phyloP scores from a whole-genome alignment of 768 basidiomycete species.

The Russula compacta region DNA sequence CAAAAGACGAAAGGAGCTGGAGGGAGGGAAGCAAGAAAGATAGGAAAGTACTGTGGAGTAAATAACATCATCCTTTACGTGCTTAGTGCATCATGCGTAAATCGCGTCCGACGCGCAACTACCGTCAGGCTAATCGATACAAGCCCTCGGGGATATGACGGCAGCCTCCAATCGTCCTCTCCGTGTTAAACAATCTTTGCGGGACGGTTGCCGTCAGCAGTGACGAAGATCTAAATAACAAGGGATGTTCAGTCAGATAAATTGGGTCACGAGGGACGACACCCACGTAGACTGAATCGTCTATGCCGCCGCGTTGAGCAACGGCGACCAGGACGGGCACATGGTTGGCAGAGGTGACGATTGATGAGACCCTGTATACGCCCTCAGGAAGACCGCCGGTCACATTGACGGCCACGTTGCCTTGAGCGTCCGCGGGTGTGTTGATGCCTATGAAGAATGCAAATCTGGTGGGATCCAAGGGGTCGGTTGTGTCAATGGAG shows the following conservation, averaged over 20 bases:
- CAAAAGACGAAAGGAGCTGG: no score
- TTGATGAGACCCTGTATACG: conserved; percentile 49
- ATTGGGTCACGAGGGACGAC: background rate
- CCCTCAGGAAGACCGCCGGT: conserved; percentile 48
- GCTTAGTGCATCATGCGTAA: no score
- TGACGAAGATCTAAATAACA: background rate
- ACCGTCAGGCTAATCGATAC: no score
- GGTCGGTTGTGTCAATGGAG: conserved; percentile 34
- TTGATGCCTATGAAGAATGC: conserved; percentile 58
- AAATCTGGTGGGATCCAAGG: conserved; percentile 43
- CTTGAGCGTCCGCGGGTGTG: conserved; percentile 26
- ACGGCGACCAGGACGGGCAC: conserved; percentile 48
- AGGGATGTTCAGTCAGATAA: background rate
- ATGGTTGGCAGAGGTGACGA: conserved; percentile 50
- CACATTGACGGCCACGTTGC: conserved; percentile 43
- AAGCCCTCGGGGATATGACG: no score
- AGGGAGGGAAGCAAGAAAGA: no score
- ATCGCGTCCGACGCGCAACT: no score
- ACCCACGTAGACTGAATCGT: conserved; percentile 54
- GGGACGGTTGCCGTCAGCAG: background rate
- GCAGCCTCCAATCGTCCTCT: background rate
- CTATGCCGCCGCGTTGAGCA: conserved; percentile 50
- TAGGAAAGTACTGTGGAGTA: no score
- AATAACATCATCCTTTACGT: no score
- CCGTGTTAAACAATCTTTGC: background rate